These are phyloP conservation scores for Eucalyptus marginata DNA, from an alignment of 345 rosid species.

Conservation along the genomic window DNA sequence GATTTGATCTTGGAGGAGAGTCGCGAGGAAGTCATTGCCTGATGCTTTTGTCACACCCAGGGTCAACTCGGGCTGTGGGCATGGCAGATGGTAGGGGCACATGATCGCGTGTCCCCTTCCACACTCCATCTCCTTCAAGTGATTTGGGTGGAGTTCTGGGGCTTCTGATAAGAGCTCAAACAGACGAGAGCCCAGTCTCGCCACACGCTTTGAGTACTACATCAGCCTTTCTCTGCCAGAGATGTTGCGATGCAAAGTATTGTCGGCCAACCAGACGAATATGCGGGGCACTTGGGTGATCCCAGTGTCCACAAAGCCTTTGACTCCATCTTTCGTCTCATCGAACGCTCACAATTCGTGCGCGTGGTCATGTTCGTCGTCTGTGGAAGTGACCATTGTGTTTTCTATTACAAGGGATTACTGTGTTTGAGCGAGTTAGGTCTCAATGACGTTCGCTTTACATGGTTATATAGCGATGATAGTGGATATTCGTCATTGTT, in stretches of 20 bases:
- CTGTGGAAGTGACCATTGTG: too few species aligned
- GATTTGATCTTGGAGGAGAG: slow-evolving; percentile 33
- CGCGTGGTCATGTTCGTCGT: too few species aligned
- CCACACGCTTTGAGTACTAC: slow-evolving; percentile 14
- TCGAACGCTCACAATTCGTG: background rate
- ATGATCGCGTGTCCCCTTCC: background rate
- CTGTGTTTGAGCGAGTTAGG: too few species aligned
- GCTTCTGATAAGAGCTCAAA: slow-evolving; percentile 41
- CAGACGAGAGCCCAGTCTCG: slow-evolving; percentile 6
- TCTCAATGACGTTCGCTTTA: too few species aligned
- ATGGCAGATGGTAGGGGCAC: slow-evolving; percentile 28
- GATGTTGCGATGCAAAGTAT: background rate
- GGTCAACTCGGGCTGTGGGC: slow-evolving; percentile 44
- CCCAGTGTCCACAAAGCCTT: background rate
- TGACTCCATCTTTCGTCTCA: background rate
- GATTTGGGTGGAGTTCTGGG: slow-evolving; percentile 15
- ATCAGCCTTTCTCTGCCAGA: background rate
- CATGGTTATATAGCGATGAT: too few species aligned
- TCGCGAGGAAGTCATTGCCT: slow-evolving; percentile 24
- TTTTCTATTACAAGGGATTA: too few species aligned
- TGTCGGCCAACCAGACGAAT: background rate
- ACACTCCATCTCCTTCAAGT: slow-evolving; percentile 26
- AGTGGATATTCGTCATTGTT: too few species aligned
- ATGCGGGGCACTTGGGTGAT: background rate
- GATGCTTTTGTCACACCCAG: slow-evolving; percentile 27